Evolutionary conservation across 225 moss, liverwort and hornwort species (phyloP).

Genomic region (Rhytidiadelphus loreus): DNA sequence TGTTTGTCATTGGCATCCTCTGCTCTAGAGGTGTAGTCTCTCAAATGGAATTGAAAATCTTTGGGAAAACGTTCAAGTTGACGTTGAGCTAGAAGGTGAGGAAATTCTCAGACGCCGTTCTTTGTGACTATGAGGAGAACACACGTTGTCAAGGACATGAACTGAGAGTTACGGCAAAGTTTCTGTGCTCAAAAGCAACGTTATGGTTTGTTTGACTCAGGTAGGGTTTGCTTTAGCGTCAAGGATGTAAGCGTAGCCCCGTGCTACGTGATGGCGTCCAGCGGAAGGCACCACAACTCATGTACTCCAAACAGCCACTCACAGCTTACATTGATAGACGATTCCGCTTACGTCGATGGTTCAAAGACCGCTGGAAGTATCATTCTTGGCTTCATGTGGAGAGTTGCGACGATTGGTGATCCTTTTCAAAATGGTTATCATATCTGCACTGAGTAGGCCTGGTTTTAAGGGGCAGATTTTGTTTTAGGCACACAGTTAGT

Average conservation of each 20-base stretch:
- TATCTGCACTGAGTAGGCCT: background rate
- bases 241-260: background rate
- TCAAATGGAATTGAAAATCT: background rate
- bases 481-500: background rate
- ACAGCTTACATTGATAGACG: background rate
- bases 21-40: background rate
- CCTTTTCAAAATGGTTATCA: background rate
- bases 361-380: background rate
- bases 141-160: background rate
- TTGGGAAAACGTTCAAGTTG: background rate
- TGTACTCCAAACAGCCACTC: background rate
- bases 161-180: background rate
- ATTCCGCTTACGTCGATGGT: background rate
- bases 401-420: background rate
- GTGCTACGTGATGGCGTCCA: background rate
- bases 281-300: background rate
- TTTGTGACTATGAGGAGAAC: background rate
- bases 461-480: background rate
- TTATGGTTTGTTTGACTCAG: background rate
- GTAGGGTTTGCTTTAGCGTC: background rate
- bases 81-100: background rate
- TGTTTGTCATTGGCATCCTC: background rate
- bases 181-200: background rate
- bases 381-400: background rate
- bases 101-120: background rate